Evolutionary conservation across 306 rosid species (phyloP).

Genomic region (Malus asiatica): DNA sequence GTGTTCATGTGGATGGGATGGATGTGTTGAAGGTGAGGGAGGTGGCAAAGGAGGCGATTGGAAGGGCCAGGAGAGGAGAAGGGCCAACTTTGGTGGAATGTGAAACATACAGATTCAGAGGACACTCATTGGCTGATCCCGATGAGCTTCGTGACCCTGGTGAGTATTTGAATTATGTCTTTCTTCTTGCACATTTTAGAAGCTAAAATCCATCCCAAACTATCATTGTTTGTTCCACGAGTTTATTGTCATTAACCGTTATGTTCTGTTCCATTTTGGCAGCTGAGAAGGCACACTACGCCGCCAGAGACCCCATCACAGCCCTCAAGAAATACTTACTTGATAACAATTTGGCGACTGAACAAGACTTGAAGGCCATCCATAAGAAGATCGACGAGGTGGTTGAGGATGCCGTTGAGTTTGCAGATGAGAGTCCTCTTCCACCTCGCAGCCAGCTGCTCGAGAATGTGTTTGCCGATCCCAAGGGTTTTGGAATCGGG

Average conservation of each 20-base stretch:
- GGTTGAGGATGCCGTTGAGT: conserved; percentile 77
- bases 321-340: conserved; percentile 68
- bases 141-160: conserved; percentile 99
- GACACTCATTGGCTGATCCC: conserved; percentile 98
- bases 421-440: conserved; percentile 78
- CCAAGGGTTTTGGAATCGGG: conserved; percentile 95
- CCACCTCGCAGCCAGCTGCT: conserved; percentile 89
- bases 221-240: too few relatives aligned
- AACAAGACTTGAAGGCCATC: conserved; percentile 70
- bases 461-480: conserved; percentile 96
- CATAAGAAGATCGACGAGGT: conserved; percentile 77
- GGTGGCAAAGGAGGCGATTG: conserved; percentile 91
- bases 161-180: conserved; percentile 33
- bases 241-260: background rate
- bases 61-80: conserved; percentile 95
- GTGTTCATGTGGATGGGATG: conserved; percentile 98
- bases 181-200: conserved; percentile 3
- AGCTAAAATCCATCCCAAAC: background rate
- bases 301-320: conserved; percentile 82
- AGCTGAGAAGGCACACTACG: conserved; percentile 91
- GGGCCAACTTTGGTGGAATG: conserved; percentile 96
- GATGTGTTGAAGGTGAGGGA: conserved; percentile 98
- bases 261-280: conserved; percentile 20
- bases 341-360: conserved; percentile 67
- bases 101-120: conserved; percentile 95